Percentiles rank a stretch among this genome's conserved stretches.
These are phyloP conservation scores for Malus hybrid DNA, from an alignment of 331 rosid species.

Conservation along the genomic window DNA sequence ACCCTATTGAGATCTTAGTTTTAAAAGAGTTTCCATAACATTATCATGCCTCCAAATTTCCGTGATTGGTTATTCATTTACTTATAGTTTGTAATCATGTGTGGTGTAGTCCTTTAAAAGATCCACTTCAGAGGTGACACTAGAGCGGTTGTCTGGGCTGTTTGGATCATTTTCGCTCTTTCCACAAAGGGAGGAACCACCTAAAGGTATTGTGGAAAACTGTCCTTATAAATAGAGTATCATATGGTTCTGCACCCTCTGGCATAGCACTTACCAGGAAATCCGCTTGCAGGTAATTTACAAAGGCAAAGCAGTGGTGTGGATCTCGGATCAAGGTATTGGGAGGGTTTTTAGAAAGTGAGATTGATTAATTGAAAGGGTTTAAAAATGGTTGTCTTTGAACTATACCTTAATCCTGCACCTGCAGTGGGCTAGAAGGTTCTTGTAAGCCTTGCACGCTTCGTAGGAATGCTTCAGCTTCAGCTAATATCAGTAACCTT, in stretches of 20 bases:
- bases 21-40: not conserved
- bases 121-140: slow-evolving; percentile 72
- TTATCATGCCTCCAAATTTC: not conserved
- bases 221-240: not conserved
- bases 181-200: slow-evolving; percentile 56
- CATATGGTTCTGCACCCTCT: not conserved
- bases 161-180: slow-evolving; percentile 84
- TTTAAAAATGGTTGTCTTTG: not conserved
- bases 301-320: slow-evolving; percentile 65
- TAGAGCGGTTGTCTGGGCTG: slow-evolving; percentile 68
- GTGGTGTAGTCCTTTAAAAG: slow-evolving; percentile 58
- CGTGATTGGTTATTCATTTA: slow-evolving; percentile 1
- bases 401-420: not conserved
- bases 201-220: slow-evolving; percentile 40
- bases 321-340: slow-evolving; percentile 62
- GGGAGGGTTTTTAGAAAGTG: not conserved
- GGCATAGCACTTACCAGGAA: slow-evolving; percentile 20
- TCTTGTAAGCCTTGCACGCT: slow-evolving; percentile 49
- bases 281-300: slow-evolving; percentile 40
- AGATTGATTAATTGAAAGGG: not conserved
- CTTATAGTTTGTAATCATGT: slow-evolving; percentile 3
- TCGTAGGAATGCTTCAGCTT: slow-evolving; percentile 79
- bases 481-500: slow-evolving; percentile 70
- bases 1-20: not conserved
- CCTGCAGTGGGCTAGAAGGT: slow-evolving; percentile 51